A percentile compares a stretch with the other conserved stretches of the same genome.
Conservation (phyloP, 1,284 basidiomycete genomes). For the Entoloma clypeatum region DNA sequence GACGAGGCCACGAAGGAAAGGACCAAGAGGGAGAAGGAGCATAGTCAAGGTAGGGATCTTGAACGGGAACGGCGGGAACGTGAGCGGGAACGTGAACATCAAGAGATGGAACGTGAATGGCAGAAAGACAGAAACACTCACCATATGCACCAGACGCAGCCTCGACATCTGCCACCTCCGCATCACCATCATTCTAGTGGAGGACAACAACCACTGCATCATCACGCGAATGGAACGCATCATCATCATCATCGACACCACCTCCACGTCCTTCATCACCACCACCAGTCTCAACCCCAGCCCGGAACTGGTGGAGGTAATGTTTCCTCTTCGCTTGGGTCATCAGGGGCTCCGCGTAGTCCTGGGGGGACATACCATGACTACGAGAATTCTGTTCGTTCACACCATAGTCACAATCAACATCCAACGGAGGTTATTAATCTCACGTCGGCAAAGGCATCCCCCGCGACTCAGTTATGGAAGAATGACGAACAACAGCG, state of each 20-base stretch:
- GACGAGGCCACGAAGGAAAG: constrained; percentile 24
- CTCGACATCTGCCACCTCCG: constrained; percentile 17
- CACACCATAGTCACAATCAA: constrained; percentile 26
- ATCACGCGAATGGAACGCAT: constrained; percentile 27
- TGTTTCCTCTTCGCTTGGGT: constrained; percentile 27
- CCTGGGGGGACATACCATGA: constrained; percentile 27
- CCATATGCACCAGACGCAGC: constrained; percentile 25
- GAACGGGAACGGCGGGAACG: constrained; percentile 23
- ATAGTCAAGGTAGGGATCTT: constrained; percentile 27
- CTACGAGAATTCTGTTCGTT: constrained; percentile 23
- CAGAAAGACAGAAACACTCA: constrained; percentile 17
- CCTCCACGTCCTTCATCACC: constrained; percentile 36
- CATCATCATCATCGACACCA: constrained; percentile 34
- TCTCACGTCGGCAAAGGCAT: constrained; percentile 35
- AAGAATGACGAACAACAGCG: constrained; percentile 27
- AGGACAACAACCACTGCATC: constrained; percentile 21
- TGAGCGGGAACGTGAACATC: constrained; percentile 18
- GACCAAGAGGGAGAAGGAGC: constrained; percentile 23
- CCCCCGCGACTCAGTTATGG: constrained; percentile 23
- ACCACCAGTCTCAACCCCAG: constrained; percentile 29
- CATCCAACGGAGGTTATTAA: constrained; percentile 49
- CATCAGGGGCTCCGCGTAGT: constrained; percentile 24
- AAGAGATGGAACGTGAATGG: constrained; percentile 21
- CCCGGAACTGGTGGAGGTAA: constrained; percentile 20
- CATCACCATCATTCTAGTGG: constrained; percentile 21